phyloP scores from a whole-genome alignment of 805 yeast genomes.

The Jamesozyma lodderae region DNA sequence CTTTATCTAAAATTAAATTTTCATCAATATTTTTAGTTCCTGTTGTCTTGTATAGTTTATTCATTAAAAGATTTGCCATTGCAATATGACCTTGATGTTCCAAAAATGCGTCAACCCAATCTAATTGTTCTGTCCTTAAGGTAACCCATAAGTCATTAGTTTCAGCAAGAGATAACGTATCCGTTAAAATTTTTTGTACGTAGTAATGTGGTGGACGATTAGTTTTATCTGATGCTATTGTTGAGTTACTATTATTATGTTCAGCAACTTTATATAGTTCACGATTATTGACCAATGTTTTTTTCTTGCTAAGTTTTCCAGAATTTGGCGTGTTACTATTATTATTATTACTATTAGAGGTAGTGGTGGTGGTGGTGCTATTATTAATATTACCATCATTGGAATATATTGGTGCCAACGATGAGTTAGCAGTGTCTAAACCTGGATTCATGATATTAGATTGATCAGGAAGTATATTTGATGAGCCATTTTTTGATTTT shows the following conservation, averaged over 20 bases:
- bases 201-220: constrained; percentile 60
- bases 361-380: background rate
- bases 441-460: too few species aligned
- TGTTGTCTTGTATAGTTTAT: constrained; percentile 28
- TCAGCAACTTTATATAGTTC: constrained; percentile 4
- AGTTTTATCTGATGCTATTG: constrained; percentile 24
- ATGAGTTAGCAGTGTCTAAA: too few species aligned
- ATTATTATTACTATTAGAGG: background rate
- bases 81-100: constrained; percentile 74
- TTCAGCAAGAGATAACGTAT: constrained; percentile 57
- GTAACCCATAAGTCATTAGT: constrained; percentile 84
- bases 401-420: background rate
- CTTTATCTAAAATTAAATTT: constrained; percentile 53
- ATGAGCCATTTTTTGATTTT: constrained; percentile 25
- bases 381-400: background rate
- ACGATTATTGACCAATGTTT: background rate
- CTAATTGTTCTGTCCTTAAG: constrained; percentile 76
- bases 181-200: constrained; percentile 64
- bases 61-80: constrained; percentile 56
- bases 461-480: too few species aligned
- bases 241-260: constrained; percentile 17
- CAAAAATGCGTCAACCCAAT: constrained; percentile 76
- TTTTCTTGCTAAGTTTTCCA: too few species aligned
- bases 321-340: background rate
- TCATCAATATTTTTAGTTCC: constrained; percentile 28